Evolutionary conservation across 2,329 filamentous ascomycete genomes (phyloP), one percentile per base, ranked within the genome.

Genomic region (Nannizziopsis barbatae): DNA sequence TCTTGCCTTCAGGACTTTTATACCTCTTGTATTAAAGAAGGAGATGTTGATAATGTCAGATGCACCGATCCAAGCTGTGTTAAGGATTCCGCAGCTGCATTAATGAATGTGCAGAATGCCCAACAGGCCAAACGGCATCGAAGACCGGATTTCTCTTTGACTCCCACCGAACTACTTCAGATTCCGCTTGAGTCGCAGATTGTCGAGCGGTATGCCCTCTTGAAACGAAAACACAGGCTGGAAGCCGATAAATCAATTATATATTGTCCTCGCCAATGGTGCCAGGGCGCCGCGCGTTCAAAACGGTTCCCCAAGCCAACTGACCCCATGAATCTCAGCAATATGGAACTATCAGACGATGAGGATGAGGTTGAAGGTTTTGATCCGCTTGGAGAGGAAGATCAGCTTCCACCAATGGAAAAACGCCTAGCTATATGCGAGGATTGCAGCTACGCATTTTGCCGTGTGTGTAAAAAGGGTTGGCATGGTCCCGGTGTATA

Each of bases 401-500:
- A 60, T 38, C 58, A 69, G 52, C 55, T 69, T 42, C 65, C 71
- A 10, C 63, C 76, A 53, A 63, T 72, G 47, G 74, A 74, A 0
- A 84, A 92, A 45, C 76, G 86, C 8, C 72, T 96, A 0, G 77
- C 81, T 22, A 81, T 96, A 40, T 98, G 92, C 65, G 86, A 89
- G 62, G 86, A 93, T 61, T 96, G 89, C 67, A 73, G 74, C 9
- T 86, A 92, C 57, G 90, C 92, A 10, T 98, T 98, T 63, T 98
- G 92, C 67, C 72, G 71, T 31, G 71, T 80, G n/a, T 84, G 80
- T 57, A 73, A 74, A 38, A 74, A 84, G 60, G 83, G 85, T n/a
- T 98, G 92, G 92, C 92, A 98, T 62, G 92, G 92, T 52, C 86
- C 92, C 56, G 83, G 88, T 54, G 75, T 76, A n/a, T 86, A 84